A percentile compares a stretch with the other conserved stretches of the same genome.
phyloP scores from a whole-genome alignment of 2,329 filamentous ascomycete species.

The Seiridium unicorne region DNA sequence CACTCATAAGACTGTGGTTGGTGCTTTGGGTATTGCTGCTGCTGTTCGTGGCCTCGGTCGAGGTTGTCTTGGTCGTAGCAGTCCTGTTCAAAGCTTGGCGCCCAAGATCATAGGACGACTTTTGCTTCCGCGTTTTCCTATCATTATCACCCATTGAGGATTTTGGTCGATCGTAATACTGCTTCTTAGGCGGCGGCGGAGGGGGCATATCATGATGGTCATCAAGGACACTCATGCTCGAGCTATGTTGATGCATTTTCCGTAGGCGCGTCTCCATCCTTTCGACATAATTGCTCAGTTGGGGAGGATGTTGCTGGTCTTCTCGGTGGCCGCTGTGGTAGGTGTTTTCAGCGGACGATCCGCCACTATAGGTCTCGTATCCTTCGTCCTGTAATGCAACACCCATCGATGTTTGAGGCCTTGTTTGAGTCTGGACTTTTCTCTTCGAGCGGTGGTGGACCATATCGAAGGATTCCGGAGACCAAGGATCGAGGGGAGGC shows the following conservation, averaged over 20 bases:
- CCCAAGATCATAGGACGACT: constrained; percentile 77
- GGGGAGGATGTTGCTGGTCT: constrained; percentile 59
- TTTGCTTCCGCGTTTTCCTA: constrained; percentile 58
- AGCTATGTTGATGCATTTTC: constrained; percentile 64
- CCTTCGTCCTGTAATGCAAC: constrained; percentile 61
- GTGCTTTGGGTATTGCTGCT: constrained; percentile 75
- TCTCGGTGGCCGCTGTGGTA: constrained; percentile 33
- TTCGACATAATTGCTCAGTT: constrained; percentile 83
- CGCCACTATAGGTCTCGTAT: constrained; percentile 57
- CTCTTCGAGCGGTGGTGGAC: constrained; percentile 39
- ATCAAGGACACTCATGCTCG: constrained; percentile 38
- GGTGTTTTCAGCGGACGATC: constrained; percentile 49
- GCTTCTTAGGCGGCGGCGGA: constrained; percentile 45
- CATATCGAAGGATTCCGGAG: constrained; percentile 78
- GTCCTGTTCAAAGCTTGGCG: constrained; percentile 71
- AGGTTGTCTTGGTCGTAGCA: constrained; percentile 83
- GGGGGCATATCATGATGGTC: constrained; percentile 41
- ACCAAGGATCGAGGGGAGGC: constrained; percentile 74
- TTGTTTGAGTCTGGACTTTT: constrained; percentile 24
- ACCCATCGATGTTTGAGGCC: constrained; percentile 75
- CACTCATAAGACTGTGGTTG: constrained; percentile 88
- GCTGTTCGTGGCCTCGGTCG: constrained; percentile 67
- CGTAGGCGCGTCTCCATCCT: constrained; percentile 85
- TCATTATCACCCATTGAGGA: constrained; percentile 52
- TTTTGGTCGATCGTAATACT: constrained; percentile 53